Evolutionary conservation across 345 rosid species (phyloP), one percentile per base, ranked within the genome.

Genomic region (Euphorbia peplus): DNA sequence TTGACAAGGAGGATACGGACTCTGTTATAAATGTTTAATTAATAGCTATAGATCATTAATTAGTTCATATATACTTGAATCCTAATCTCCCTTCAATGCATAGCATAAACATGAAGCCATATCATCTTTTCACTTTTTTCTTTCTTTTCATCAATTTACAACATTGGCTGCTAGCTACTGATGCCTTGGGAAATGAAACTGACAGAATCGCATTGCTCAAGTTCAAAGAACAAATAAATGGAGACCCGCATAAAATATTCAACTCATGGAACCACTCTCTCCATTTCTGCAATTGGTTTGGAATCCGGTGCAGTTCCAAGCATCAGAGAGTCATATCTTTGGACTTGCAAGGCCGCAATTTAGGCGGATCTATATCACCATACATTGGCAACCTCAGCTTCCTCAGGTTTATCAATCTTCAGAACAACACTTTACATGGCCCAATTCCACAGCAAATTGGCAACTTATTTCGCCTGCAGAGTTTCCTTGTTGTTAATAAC

Each of bases 191-290:
- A 28, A 57, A 68, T 44, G 63, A 57, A 3, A 42, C 55, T 5
- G 71, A 68, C 21, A 16, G 18, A 12, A 2, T 68, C 57, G 64
- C 64, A 8, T 68, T 68, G 71, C 63, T 68, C 29, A 68, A 68
- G n/a, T 28, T 68, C 60, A 70, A 70, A 9, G 12, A 30, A 22
- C 18, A 18, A 15, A 65, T 64, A 21, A 57, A 58, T 5, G 35
- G 10, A 30, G 75, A 72, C 19, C 75, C 75, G 11, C 3, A 22
- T 46, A 22, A 25, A 53, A 18, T 72, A 46, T 29, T 72, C 14
- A 47, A 32, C 15, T 72, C 75, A 25, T 64, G 70, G 70, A 64
- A 72, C n/a, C 65, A 56, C 16, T 72, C 75, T 41, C 6, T 57
- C 18, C 75, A 32, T 35, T 56, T 72, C 30, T 72, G 75, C 16